A percentile compares a stretch with the other conserved stretches of the same genome.
Evolutionary conservation across 2,329 filamentous ascomycete genomes (phyloP).

Genomic region (Penicillium carneum): DNA sequence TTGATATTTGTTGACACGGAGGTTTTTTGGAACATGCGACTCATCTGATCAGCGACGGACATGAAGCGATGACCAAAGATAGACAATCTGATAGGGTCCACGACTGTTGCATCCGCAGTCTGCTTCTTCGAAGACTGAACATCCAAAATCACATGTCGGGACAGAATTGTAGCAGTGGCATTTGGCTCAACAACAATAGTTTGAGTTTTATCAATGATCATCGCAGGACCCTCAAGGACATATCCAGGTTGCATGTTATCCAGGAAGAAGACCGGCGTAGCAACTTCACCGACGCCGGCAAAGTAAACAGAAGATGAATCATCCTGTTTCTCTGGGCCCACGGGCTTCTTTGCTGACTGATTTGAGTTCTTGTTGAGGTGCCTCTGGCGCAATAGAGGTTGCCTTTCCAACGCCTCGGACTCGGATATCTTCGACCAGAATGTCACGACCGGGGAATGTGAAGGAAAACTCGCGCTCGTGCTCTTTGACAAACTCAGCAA

Average conservation of each 20-base stretch:
- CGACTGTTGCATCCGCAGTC: not conserved
- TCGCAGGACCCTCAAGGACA: conserved; percentile 71
- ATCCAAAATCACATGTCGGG: conserved; percentile 1
- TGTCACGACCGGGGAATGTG: conserved; percentile 75
- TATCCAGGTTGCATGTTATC: not conserved
- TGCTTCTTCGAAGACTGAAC: conserved; percentile 30
- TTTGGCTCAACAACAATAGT: conserved; percentile 88
- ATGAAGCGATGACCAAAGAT: conserved; percentile 66
- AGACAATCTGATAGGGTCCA: conserved; percentile 62
- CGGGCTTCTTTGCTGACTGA: conserved; percentile 1
- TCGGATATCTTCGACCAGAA: conserved; percentile 88
- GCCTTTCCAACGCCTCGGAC: conserved; percentile 63
- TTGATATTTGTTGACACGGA: conserved; percentile 74
- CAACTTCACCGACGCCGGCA: conserved; percentile 8
- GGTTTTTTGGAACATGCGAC: conserved; percentile 63
- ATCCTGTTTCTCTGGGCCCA: conserved; percentile 12
- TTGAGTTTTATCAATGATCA: conserved; percentile 76
- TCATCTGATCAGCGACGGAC: conserved; percentile 67
- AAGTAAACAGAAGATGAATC: conserved; percentile 18
- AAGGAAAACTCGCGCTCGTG: conserved; percentile 84
- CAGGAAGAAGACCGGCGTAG: conserved; percentile 8
- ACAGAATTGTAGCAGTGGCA: conserved; percentile 48
- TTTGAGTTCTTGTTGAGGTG: conserved; percentile 23
- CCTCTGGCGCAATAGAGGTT: conserved; percentile 18
- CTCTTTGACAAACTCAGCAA: conserved; percentile 45